phyloP scores from a whole-genome alignment of 306 rosid genomes.

The Glycyrrhiza uralensis region DNA sequence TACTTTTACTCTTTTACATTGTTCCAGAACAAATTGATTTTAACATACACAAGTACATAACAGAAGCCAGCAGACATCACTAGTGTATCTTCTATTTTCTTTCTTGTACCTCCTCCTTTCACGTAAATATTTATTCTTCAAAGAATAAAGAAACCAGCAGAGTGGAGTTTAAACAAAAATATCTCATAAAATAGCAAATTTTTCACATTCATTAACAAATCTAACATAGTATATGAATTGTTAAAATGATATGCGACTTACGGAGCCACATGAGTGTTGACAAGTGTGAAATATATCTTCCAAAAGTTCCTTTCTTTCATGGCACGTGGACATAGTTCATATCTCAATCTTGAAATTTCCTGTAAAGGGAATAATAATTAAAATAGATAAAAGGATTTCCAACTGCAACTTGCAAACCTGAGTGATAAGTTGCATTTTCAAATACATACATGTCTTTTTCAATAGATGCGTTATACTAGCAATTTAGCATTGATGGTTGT shows the following conservation, averaged over 20 bases:
- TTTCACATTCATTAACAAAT: not conserved
- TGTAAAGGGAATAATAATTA: constrained; percentile 37
- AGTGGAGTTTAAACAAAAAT: not conserved
- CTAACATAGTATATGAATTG: not conserved
- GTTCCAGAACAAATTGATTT: constrained; percentile 1
- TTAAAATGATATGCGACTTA: constrained; percentile 51
- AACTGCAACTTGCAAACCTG: not conserved
- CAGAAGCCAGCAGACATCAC: constrained; percentile 7
- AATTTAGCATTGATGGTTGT: not conserved
- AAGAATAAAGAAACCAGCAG: constrained; percentile 1
- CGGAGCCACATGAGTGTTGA: constrained; percentile 93
- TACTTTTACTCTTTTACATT: not conserved
- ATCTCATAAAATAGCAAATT: not conserved
- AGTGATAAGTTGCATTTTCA: constrained; percentile 5
- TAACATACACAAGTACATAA: not conserved
- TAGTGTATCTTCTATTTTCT: not conserved
- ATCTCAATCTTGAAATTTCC: constrained; percentile 96
- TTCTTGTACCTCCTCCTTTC: not conserved
- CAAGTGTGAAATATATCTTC: constrained; percentile 95
- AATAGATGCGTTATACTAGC: not conserved
- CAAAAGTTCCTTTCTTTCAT: constrained; percentile 88
- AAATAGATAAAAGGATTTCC: not conserved
- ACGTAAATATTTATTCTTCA: not conserved
- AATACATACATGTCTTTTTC: not conserved
- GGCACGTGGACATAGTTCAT: constrained; percentile 80